Conservation (phyloP, 352 stramenopile genomes). For the Phytophthora uliginosa region DNA sequence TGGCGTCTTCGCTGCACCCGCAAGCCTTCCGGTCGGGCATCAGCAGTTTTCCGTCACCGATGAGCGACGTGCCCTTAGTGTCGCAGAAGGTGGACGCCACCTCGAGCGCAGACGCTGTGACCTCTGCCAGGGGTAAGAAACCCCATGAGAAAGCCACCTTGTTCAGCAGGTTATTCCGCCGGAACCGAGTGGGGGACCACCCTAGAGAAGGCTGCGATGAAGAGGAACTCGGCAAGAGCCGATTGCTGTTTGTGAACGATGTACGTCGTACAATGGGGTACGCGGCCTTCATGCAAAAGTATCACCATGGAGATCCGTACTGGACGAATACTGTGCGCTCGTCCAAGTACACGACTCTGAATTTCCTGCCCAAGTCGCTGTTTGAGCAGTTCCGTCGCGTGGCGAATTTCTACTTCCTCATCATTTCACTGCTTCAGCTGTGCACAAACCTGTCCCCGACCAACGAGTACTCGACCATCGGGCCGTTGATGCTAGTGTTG, state of each 20-base stretch:
- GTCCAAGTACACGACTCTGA: conserved; percentile 96
- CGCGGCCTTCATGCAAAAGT: conserved; percentile 58
- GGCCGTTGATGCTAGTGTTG: conserved; percentile 82
- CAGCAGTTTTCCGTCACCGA: conserved; percentile 16
- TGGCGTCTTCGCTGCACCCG: conserved; percentile 26
- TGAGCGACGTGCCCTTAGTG: conserved; percentile 5
- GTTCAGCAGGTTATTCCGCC: conserved; percentile 21
- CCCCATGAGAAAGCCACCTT: not conserved
- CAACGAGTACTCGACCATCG: conserved; percentile 91
- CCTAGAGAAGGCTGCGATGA: not conserved
- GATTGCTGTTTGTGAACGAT: conserved; percentile 83
- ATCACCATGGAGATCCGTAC: conserved; percentile 48
- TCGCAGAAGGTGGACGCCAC: conserved; percentile 31
- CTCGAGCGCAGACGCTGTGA: conserved; percentile 15
- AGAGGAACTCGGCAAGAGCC: conserved; percentile 52
- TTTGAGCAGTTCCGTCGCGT: conserved; percentile 97
- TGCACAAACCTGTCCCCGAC: conserved; percentile 90
- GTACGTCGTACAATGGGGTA: conserved; percentile 70
- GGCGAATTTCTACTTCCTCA: conserved; percentile 98
- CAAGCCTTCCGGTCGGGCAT: conserved; percentile 23
- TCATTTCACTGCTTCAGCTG: conserved; percentile 96
- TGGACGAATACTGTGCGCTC: conserved; percentile 79
- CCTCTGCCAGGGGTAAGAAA: not conserved
- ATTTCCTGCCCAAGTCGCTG: conserved; percentile 96
- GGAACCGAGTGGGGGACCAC: conserved; percentile 18